These are phyloP conservation scores for Diutina neorugosa DNA, from an alignment of 1,139 yeast species.

Conservation along the genomic window DNA sequence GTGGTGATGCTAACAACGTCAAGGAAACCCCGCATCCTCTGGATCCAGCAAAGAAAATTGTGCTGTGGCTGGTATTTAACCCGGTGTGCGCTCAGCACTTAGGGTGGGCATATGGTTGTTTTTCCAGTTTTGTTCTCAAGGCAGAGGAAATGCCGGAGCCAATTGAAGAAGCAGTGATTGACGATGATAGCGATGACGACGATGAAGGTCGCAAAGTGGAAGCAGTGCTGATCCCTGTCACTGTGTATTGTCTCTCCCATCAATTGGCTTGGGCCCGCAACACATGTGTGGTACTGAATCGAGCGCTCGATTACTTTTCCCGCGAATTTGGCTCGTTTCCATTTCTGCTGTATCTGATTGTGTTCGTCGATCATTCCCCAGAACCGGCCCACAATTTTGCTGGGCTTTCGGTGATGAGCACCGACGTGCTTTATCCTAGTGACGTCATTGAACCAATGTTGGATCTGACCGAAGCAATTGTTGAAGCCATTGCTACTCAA, in stretches of 20 bases:
- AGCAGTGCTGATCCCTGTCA: conserved; percentile 33
- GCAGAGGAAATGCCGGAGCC: conserved; percentile 19
- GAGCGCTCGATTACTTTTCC: conserved; percentile 73
- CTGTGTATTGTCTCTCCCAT: conserved; percentile 47
- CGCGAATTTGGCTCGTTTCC: conserved; percentile 92
- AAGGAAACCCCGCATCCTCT: conserved; percentile 36
- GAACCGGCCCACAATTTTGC: conserved; percentile 52
- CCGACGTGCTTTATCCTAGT: conserved; percentile 61
- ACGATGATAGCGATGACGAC: conserved; percentile 21
- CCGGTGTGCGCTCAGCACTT: conserved; percentile 91
- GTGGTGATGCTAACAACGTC: conserved; percentile 53
- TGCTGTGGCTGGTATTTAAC: conserved; percentile 67
- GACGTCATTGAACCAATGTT: conserved; percentile 73
- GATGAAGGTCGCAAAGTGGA: conserved; percentile 23
- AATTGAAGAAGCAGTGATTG: conserved; percentile 15
- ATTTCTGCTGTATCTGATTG: conserved; percentile 66
- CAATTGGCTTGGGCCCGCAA: conserved; percentile 50
- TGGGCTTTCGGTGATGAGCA: conserved; percentile 60
- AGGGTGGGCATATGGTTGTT: conserved; percentile 95
- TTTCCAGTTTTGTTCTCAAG: conserved; percentile 27
- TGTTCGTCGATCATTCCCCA: conserved; percentile 51
- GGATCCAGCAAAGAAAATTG: conserved; percentile 63
- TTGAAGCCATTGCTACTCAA: conserved; percentile 69
- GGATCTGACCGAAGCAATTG: conserved; percentile 51
- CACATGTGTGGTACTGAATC: conserved; percentile 63